Evolutionary conservation across 2,329 filamentous ascomycete genomes (phyloP).

Genomic region (Diaporthe destruens): DNA sequence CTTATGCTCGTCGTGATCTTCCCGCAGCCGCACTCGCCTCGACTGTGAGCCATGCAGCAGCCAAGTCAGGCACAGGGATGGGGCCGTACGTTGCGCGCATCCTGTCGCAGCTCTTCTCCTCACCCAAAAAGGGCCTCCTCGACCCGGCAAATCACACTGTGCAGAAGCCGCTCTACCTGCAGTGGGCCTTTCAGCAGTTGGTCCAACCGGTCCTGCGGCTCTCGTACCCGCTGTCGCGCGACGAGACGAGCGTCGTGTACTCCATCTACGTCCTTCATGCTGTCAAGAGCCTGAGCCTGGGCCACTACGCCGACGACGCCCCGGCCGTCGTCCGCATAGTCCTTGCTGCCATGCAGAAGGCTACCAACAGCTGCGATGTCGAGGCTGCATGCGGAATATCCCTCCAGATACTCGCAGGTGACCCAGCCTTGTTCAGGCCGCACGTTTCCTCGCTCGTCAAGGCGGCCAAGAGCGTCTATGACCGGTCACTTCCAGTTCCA

Average conservation of each 20-base stretch:
- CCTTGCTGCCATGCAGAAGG: slow-evolving; percentile 60
- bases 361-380: slow-evolving; percentile 58
- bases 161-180: slow-evolving; percentile 52
- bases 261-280: slow-evolving; percentile 61
- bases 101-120: slow-evolving; percentile 58
- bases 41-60: slow-evolving; percentile 32
- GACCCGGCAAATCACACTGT: slow-evolving; percentile 32
- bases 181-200: slow-evolving; percentile 63
- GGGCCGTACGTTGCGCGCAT: slow-evolving; percentile 58
- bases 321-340: slow-evolving; percentile 61
- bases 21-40: slow-evolving; percentile 31
- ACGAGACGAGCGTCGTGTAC: slow-evolving; percentile 38
- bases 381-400: slow-evolving; percentile 63
- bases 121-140: slow-evolving; percentile 41
- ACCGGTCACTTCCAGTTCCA: slow-evolving; percentile 34
- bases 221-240: slow-evolving; percentile 54
- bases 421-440: slow-evolving; percentile 59
- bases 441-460: slow-evolving; percentile 64
- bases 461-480: slow-evolving; percentile 56
- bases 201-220: slow-evolving; percentile 59
- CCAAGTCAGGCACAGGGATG: slow-evolving; percentile 14
- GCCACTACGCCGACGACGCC: slow-evolving; percentile 65
- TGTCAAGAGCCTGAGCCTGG: slow-evolving; percentile 62
- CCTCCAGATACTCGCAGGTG: slow-evolving; percentile 59
- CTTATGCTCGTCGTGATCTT: slow-evolving; percentile 36